phyloP scores from a whole-genome alignment of 176 grass and related monocot genomes.

The Alloteropsis semialata region DNA sequence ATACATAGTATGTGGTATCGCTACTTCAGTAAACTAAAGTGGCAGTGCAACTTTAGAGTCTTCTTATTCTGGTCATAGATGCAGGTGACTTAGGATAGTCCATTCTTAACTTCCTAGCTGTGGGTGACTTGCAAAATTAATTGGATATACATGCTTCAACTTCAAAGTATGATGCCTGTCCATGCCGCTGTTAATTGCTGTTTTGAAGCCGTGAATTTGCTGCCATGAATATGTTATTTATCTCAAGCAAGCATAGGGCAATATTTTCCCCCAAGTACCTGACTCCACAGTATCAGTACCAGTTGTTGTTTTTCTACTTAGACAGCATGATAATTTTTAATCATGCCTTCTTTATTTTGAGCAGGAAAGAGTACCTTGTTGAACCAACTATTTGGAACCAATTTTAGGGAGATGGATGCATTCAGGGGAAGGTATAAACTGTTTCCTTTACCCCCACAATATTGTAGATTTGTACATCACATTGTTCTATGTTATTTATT shows the following conservation, averaged over 20 bases:
- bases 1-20: background rate
- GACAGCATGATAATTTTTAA: background rate
- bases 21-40: background rate
- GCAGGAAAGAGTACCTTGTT: constrained; percentile 94
- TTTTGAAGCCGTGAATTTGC: background rate
- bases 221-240: background rate
- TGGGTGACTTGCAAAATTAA: background rate
- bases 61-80: background rate
- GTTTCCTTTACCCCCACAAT: background rate
- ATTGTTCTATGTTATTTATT: background rate
- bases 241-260: constrained; percentile 8
- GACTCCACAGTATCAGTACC: background rate
- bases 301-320: background rate
- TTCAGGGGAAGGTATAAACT: constrained; percentile 77
- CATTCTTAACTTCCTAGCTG: background rate
- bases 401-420: constrained; percentile 94
- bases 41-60: background rate
- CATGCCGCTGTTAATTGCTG: background rate
- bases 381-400: constrained; percentile 88
- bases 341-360: constrained; percentile 21
- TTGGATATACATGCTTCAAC: background rate
- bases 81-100: background rate
- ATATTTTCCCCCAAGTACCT: background rate
- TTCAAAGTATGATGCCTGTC: background rate
- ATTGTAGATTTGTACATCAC: background rate